phyloP scores from a whole-genome alignment of 441 rosid genomes.

The Syzygium syzygioides region DNA sequence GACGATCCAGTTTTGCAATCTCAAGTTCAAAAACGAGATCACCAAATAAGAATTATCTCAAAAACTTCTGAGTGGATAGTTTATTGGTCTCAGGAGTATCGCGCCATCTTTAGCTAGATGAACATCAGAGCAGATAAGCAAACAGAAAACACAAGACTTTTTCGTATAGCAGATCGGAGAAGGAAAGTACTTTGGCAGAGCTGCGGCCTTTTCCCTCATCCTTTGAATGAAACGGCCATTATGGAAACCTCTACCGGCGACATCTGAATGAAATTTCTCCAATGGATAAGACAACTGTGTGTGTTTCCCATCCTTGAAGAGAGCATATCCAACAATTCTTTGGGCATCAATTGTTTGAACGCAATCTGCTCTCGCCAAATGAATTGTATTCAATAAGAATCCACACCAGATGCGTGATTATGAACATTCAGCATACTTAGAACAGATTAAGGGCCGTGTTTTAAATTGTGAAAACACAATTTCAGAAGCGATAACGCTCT shows the following conservation, averaged over 20 bases:
- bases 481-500: not conserved
- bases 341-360: not conserved
- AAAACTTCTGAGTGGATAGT: not conserved
- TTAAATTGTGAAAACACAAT: not conserved
- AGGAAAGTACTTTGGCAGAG: slow-evolving; percentile 7
- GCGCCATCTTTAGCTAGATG: not conserved
- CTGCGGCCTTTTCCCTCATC: not conserved
- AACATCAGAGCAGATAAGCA: not conserved
- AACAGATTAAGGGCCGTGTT: not conserved
- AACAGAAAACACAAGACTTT: not conserved
- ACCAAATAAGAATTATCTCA: not conserved
- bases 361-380: not conserved
- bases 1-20: not conserved
- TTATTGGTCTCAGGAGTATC: not conserved
- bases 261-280: not conserved
- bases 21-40: not conserved
- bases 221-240: not conserved
- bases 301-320: not conserved
- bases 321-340: not conserved
- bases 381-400: not conserved
- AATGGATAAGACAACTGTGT: not conserved
- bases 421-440: not conserved
- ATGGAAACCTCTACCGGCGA: not conserved
- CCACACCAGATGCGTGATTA: not conserved
- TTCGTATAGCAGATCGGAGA: not conserved